These are phyloP conservation scores for Peniophora sp. DNA, from an alignment of 1,284 basidiomycete genomes.

Conservation along the genomic window DNA sequence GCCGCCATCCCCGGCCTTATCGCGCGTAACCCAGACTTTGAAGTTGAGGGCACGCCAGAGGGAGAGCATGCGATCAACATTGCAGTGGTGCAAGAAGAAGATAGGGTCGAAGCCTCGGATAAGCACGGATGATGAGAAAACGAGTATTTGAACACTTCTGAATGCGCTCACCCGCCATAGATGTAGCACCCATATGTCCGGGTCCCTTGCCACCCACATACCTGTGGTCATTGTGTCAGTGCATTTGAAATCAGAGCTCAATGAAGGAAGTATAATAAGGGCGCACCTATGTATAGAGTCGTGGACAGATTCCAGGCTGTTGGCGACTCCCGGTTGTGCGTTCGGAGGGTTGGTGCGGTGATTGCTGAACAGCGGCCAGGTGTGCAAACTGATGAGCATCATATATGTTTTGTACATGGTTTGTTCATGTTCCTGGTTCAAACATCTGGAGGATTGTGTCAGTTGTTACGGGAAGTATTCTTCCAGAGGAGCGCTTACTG, in stretches of 20 bases:
- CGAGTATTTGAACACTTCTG: no score
- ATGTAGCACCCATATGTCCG: slow-evolving; percentile 36
- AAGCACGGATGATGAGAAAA: no score
- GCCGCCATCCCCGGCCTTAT: slow-evolving; percentile 18
- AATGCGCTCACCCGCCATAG: slow-evolving; percentile 20
- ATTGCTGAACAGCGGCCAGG: slow-evolving; percentile 39
- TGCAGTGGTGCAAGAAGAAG: slow-evolving; percentile 39
- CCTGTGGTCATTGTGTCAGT: no score
- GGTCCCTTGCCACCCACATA: slow-evolving; percentile 24
- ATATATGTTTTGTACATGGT: slow-evolving; percentile 27
- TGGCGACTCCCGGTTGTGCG: no score
- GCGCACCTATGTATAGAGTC: slow-evolving; percentile 31
- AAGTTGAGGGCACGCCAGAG: slow-evolving; percentile 35
- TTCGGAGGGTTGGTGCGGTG: slow-evolving; percentile 27
- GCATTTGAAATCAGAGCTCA: no score
- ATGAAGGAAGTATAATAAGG: neutral
- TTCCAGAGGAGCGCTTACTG: slow-evolving; percentile 15
- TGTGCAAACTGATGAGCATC: slow-evolving; percentile 28
- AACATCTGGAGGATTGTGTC: slow-evolving; percentile 1
- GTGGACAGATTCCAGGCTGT: slow-evolving; percentile 44
- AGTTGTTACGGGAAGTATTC: no score
- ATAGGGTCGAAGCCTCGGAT: slow-evolving; percentile 38
- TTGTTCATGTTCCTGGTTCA: slow-evolving; percentile 17
- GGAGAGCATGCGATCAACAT: slow-evolving; percentile 38
- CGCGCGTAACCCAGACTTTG: slow-evolving; percentile 27